Conservation (phyloP, 176 grass and related monocot species). For the Bromus sterilis region DNA sequence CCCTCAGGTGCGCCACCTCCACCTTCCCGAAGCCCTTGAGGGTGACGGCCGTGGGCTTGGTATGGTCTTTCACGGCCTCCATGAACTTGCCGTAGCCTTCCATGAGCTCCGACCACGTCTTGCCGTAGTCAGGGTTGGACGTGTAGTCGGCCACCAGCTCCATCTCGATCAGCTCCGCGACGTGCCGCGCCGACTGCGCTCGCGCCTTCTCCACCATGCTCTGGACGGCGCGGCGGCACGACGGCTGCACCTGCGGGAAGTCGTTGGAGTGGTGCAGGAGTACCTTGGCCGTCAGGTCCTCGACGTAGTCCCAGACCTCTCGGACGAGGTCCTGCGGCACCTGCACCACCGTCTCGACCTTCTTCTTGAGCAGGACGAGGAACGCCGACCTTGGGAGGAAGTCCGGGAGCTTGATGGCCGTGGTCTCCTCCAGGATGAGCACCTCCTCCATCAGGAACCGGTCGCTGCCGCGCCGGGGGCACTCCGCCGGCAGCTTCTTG, state of each 20-base stretch:
- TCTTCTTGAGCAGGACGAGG: constrained; percentile 31
- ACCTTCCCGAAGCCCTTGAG: constrained; percentile 30
- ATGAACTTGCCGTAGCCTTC: background rate
- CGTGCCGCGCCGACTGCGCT: constrained; percentile 4
- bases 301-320: constrained; percentile 38
- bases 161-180: constrained; percentile 46
- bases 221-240: constrained; percentile 24
- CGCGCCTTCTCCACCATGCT: constrained; percentile 31
- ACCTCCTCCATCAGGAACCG: constrained; percentile 60
- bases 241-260: constrained; percentile 44
- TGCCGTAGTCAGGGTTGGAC: constrained; percentile 26
- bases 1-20: constrained; percentile 34
- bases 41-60: background rate
- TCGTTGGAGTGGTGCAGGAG: constrained; percentile 1
- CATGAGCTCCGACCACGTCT: constrained; percentile 10
- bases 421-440: constrained; percentile 29
- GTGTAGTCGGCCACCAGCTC: constrained; percentile 49
- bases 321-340: constrained; percentile 16
- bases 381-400: constrained; percentile 37
- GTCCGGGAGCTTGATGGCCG: constrained; percentile 40
- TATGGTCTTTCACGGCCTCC: background rate
- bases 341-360: constrained; percentile 7
- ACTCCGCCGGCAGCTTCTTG: background rate
- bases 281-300: constrained; percentile 15
- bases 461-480: background rate